Evolutionary conservation across 495 filamentous ascomycete genomes (phyloP), one percentile per base, ranked within the genome.

Genomic region (Hypoxylon trugodes): DNA sequence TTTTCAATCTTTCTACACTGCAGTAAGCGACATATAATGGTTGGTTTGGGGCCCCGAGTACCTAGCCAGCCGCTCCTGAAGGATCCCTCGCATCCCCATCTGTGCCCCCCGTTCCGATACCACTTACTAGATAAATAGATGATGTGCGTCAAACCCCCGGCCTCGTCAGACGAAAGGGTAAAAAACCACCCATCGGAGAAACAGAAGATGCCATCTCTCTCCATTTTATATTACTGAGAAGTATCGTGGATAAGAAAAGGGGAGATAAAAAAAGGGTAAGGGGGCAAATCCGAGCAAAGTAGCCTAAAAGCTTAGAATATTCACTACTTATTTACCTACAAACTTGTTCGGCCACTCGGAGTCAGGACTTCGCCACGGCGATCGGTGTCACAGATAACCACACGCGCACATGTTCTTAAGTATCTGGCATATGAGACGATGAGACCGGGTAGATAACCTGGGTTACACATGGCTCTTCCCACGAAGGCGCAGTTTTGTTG

Each of bases 21-120:
- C 32, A 54, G 41, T 50, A 65, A 53, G 48, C 38, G 61, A 43
- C 33, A 43, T 36, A 21, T 19, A 30, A 35, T 55, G 55, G 50
- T 59, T 66, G 42, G 56, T 49, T 37, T n/a, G 49, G 41, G 38
- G 13, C 10, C 16, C 30, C 18, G 53, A 45, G 45, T 58, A 21
- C n/a, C n/a, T n/a, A n/a, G n/a, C n/a, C n/a, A n/a, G 38, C 48
- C 25, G 42, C 64, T 67, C 64, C 64, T 67, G 58, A 59, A 67
- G 64, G 64, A 67, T 67, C 64, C 59, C 35, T 53, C 38, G 49
- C 64, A 62, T 33, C 56, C 62, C 63, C 63, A 41, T 61, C 58
- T 61, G 64, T 67, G 64, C 53, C 38, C 46, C 42, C 42, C 45
- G n/a, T n/a, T 24, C 45, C 38, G 54, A 52, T 61, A 61, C 64